Conservation (phyloP, 1,284 basidiomycete genomes). For the Papiliotrema fonsecae region DNA sequence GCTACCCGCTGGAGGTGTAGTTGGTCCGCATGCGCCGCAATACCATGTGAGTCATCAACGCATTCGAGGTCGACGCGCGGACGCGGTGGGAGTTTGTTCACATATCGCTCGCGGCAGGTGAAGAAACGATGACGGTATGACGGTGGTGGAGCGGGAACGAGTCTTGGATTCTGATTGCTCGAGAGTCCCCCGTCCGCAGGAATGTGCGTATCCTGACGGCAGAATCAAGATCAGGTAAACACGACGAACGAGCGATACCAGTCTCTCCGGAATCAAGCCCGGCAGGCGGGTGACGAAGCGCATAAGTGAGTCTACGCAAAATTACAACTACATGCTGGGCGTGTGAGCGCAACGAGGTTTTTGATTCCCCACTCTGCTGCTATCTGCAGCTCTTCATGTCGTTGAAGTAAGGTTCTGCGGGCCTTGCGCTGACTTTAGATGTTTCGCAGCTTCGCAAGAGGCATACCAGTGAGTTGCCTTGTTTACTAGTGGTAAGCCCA, state of each 20-base stretch:
- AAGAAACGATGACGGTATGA: no score
- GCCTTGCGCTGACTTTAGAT: slow-evolving; percentile 15
- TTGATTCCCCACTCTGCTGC: background rate
- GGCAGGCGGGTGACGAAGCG: slow-evolving; percentile 58
- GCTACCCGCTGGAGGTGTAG: slow-evolving; percentile 23
- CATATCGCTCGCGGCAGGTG: background rate
- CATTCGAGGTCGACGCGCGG: background rate
- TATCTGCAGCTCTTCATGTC: background rate
- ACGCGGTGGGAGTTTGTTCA: slow-evolving; percentile 1
- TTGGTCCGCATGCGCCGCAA: slow-evolving; percentile 48
- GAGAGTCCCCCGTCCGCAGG: no score
- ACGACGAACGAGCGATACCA: slow-evolving; percentile 60
- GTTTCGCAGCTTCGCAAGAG: slow-evolving; percentile 41
- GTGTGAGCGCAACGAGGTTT: no score
- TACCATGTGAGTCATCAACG: slow-evolving; percentile 20
- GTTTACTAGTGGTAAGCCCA: slow-evolving; percentile 11
- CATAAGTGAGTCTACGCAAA: slow-evolving; percentile 37
- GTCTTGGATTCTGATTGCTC: no score
- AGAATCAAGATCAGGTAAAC: slow-evolving; percentile 56
- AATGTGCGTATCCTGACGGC: background rate
- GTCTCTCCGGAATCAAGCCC: slow-evolving; percentile 65
- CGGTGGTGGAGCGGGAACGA: no score
- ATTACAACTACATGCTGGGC: no score
- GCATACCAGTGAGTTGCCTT: slow-evolving; percentile 56
- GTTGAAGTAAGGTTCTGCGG: background rate